Percentiles rank a stretch among this genome's conserved stretches.
These are phyloP conservation scores for Schizochytrium sp. DNA, from an alignment of 108 stramenopile species.

Conservation along the genomic window DNA sequence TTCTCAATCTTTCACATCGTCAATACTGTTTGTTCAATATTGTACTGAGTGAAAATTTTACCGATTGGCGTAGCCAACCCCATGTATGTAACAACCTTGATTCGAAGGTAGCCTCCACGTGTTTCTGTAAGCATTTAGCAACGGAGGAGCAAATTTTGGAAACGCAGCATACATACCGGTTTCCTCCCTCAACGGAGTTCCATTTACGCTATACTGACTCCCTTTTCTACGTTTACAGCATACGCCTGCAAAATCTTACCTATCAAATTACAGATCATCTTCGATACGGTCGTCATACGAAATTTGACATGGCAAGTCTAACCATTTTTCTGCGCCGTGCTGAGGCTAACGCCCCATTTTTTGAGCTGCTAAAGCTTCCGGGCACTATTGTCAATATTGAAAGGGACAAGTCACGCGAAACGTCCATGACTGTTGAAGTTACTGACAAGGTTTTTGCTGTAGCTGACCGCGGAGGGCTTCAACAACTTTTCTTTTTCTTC, in stretches of 20 bases:
- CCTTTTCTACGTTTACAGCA: background rate
- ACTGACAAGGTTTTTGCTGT: background rate
- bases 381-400: background rate
- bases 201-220: background rate
- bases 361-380: background rate
- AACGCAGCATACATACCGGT: background rate
- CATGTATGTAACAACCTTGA: background rate
- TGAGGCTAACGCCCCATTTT: background rate
- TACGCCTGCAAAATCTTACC: background rate
- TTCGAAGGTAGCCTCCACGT: background rate
- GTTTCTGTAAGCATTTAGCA: background rate
- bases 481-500: constrained; percentile 29
- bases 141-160: background rate
- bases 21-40: constrained; percentile 37
- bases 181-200: background rate
- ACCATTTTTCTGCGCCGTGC: background rate
- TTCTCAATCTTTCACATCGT: constrained; percentile 12
- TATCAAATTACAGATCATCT: background rate
- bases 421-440: background rate
- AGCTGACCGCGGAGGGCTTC: background rate
- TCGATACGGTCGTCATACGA: background rate
- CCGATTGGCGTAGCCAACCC: constrained; percentile 41
- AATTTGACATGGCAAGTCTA: background rate
- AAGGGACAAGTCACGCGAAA: background rate
- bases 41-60: constrained; percentile 14